Base-by-base conservation (phyloP, 2,329 filamentous ascomycete species). In the Colletotrichum lindemuthianum region DNA sequence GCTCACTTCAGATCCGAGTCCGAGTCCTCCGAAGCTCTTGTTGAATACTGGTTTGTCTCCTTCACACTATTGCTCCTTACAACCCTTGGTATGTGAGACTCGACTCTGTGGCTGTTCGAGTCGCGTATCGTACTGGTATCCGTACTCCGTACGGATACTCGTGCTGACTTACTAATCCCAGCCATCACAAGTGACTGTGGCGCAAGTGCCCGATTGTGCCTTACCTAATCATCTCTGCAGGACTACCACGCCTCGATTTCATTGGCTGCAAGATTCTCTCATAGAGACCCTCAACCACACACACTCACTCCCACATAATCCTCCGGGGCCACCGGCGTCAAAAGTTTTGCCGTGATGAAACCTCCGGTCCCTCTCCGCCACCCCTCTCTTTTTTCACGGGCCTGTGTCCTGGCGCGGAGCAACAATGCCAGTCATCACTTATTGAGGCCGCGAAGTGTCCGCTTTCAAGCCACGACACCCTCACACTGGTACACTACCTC, bases 181-280 rank as follows among this genome's bases (percentile, higher is more conserved):
- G 37, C 3, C 37, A 40, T 15, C 41, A 15, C 13, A n/a, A 44
- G 41, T 24, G 24, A 24, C 24, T 24, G 24, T 24, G 24, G 24
- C 24, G 41, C 8, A 15, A 13, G 12, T 13, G 4, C 41, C 41
- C 16, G 24, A 24, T 5, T 24, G 24, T 47, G 33, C 33, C 41
- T 65, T 65, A 65, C 41, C 49, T 65, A 65, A 65, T 24, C 61
- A 39, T 10, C 24, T 32, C 7, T 32, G 24, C 33, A 56, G 56
- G 53, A 51, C 61, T 50, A 51, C 57, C 34, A 15, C 50, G 57
- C 57, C 51, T 37, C 9, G 45, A 34, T 44, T 47, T 65, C 58
- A 65, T 65, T 65, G 61, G 61, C 51, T 56, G 50, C 34, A 34
- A 47, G 45, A 65, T 61, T 65, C 57, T 61, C 50, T 55, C 44